phyloP scores from a whole-genome alignment of 176 grass and related monocot species.

The Rhipidocladum racemiflorum region DNA sequence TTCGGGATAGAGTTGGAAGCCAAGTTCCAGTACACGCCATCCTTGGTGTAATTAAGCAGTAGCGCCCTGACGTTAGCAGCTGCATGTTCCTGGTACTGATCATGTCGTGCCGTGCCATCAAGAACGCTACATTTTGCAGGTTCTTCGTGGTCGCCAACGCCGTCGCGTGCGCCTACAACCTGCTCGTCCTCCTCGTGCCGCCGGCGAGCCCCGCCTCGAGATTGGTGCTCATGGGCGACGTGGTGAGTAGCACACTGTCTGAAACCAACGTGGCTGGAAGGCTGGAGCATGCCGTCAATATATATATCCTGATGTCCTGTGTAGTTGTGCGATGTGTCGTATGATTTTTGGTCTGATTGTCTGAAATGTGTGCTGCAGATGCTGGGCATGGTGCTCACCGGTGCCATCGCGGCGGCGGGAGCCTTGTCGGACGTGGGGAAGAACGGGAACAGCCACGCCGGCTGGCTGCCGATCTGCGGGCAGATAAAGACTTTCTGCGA shows the following conservation, averaged over 20 bases:
- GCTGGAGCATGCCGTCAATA: too few species aligned
- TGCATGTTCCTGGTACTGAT: background rate
- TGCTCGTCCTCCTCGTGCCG: slow-evolving; percentile 42
- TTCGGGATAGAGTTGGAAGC: slow-evolving; percentile 56
- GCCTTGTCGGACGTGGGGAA: slow-evolving; percentile 59
- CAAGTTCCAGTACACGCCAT: slow-evolving; percentile 61
- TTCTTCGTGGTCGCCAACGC: slow-evolving; percentile 71
- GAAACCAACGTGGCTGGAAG: too few species aligned
- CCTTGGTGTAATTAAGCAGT: slow-evolving; percentile 48
- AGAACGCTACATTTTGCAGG: slow-evolving; percentile 23
- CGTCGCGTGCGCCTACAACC: slow-evolving; percentile 45
- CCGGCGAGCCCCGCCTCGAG: slow-evolving; percentile 36
- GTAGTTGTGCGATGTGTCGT: too few species aligned
- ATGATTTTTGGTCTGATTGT: background rate
- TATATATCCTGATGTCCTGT: too few species aligned
- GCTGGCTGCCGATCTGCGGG: slow-evolving; percentile 64
- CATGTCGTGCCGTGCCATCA: background rate
- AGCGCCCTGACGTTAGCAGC: background rate
- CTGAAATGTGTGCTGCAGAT: slow-evolving; percentile 29
- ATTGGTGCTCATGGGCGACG: slow-evolving; percentile 54
- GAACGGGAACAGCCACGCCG: slow-evolving; percentile 62
- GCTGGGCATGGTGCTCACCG: slow-evolving; percentile 57
- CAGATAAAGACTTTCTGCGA: slow-evolving; percentile 53
- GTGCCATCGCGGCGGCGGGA: slow-evolving; percentile 39
- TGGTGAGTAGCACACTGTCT: slow-evolving; percentile 8